Evolutionary conservation across 345 rosid species (phyloP).

Genomic region (Lepidium aucheri): DNA sequence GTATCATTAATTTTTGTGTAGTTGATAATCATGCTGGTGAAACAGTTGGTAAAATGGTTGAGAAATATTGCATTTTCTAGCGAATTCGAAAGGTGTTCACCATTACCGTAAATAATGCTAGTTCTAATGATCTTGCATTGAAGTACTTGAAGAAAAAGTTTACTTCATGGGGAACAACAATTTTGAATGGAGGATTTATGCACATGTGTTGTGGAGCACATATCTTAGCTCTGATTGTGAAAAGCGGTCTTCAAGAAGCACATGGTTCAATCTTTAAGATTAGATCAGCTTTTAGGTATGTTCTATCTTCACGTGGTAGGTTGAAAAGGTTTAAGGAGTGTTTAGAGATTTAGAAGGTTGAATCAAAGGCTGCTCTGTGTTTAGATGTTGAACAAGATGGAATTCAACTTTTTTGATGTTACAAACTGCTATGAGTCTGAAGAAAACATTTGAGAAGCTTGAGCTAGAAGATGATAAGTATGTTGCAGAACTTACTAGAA

Average conservation of each 20-base stretch:
- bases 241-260: background rate
- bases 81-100: background rate
- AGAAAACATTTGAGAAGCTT: background rate
- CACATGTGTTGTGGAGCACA: background rate
- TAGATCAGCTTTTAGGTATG: background rate
- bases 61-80: background rate
- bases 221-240: background rate
- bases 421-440: background rate
- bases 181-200: background rate
- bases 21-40: no score
- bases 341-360: background rate
- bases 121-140: background rate
- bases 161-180: background rate
- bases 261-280: background rate
- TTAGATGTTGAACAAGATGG: conserved; percentile 3
- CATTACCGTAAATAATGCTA: background rate
- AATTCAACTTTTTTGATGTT: background rate
- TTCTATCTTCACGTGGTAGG: background rate
- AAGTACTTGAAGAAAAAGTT: background rate
- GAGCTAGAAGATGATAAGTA: background rate
- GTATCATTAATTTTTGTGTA: background rate
- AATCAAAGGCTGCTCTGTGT: background rate
- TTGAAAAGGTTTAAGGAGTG: background rate
- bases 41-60: no score
- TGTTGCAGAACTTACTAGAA: background rate